Percentiles rank a stretch among this genome's conserved stretches.
Conservation (phyloP, 1,284 basidiomycete genomes). For the Leccinum fallax region DNA sequence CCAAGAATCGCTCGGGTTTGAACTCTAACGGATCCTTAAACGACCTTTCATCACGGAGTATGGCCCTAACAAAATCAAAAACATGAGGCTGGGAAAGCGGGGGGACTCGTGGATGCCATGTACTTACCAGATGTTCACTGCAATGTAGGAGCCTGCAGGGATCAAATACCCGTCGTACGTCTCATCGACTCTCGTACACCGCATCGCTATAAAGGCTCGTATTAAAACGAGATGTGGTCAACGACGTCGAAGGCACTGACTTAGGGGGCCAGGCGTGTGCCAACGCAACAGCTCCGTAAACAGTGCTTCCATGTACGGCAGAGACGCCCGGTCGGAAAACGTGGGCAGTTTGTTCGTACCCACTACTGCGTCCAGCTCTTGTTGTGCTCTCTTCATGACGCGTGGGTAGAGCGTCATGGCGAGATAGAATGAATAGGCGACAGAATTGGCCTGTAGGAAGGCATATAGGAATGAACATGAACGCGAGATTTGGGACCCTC, state of each 20-base stretch:
- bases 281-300: conserved; percentile 61
- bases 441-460: conserved; percentile 10
- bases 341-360: conserved; percentile 43
- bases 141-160: conserved; percentile 18
- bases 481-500: not conserved
- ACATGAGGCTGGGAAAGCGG: not conserved
- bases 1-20: conserved; percentile 25
- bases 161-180: conserved; percentile 26
- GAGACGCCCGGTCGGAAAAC: conserved; percentile 25
- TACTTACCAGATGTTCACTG: conserved; percentile 23
- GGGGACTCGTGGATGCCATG: not conserved
- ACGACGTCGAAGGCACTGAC: conserved; percentile 28
- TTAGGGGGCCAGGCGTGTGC: conserved; percentile 53
- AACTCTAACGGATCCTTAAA: conserved; percentile 19
- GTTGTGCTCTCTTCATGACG: conserved; percentile 49
- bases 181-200: conserved; percentile 53
- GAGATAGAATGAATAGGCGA: conserved; percentile 18
- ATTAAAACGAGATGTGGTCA: not conserved
- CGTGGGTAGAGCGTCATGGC: conserved; percentile 28
- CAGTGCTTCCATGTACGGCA: conserved; percentile 33
- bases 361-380: conserved; percentile 58
- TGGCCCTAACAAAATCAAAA: conserved; percentile 9
- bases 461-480: not conserved
- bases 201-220: conserved; percentile 38
- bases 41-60: conserved; percentile 15